phyloP scores from a whole-genome alignment of 139 green algal genomes.

The Zygnema circumcarinatum region DNA sequence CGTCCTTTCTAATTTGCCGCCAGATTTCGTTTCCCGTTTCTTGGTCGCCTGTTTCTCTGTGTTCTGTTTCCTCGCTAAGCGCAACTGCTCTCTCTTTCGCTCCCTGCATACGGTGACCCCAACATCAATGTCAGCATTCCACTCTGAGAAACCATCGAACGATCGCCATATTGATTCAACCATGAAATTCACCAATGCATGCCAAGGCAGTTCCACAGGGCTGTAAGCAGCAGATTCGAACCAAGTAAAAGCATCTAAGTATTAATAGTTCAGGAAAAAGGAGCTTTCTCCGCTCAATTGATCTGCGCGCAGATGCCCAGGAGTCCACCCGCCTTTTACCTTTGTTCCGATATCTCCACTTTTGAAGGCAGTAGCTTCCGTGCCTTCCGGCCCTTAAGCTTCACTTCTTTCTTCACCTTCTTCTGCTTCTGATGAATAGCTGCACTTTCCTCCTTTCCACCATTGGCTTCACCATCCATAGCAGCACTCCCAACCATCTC shows the following conservation, averaged over 20 bases:
- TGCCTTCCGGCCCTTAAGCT: constrained; percentile 34
- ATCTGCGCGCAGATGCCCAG: neutral
- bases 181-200: constrained; percentile 9
- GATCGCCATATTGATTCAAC: neutral
- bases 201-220: neutral
- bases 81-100: neutral
- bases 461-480: constrained; percentile 19
- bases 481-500: constrained; percentile 25
- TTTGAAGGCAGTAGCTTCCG: constrained; percentile 27
- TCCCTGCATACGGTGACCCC: neutral
- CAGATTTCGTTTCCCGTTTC: neutral
- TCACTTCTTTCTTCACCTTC: constrained; percentile 26
- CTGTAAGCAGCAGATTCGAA: neutral
- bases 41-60: neutral
- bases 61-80: neutral
- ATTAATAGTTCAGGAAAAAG: neutral
- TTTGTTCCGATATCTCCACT: constrained; percentile 8
- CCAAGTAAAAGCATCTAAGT: neutral
- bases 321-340: neutral
- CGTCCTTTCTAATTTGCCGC: too few relatives aligned
- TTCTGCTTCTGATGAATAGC: neutral
- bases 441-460: neutral
- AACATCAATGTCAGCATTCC: neutral
- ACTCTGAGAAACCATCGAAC: neutral
- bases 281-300: neutral